Conservation (phyloP, 2,329 filamentous ascomycete species). For the Talaromyces atroroseus region DNA sequence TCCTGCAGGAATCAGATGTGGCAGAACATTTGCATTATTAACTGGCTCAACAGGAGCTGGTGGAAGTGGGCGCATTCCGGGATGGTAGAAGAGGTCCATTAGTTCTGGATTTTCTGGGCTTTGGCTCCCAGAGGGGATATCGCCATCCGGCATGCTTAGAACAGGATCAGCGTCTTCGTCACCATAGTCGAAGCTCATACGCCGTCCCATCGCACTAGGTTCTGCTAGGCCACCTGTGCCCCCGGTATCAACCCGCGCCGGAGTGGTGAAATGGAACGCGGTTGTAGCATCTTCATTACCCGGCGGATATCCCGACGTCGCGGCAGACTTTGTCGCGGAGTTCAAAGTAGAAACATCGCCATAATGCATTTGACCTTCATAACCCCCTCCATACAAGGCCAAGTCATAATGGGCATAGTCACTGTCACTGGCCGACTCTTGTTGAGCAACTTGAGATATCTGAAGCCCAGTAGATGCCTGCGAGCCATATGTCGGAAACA, state of each 20-base stretch:
- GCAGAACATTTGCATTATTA: constrained; percentile 39
- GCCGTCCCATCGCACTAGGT: constrained; percentile 58
- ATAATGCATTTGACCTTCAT: constrained; percentile 56
- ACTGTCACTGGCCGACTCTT: constrained; percentile 58
- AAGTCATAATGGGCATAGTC: constrained; percentile 70
- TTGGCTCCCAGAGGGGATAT: constrained; percentile 51
- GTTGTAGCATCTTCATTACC: constrained; percentile 47
- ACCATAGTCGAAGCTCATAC: constrained; percentile 86
- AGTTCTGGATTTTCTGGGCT: constrained; percentile 67
- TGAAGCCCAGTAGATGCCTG: constrained; percentile 36
- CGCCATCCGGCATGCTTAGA: constrained; percentile 49
- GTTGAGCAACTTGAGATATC: constrained; percentile 15
- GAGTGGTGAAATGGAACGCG: constrained; percentile 50
- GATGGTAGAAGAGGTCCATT: constrained; percentile 90
- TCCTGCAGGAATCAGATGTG: constrained; percentile 49
- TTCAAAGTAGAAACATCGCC: constrained; percentile 43
- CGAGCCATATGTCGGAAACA: constrained; percentile 36
- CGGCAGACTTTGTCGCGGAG: background rate
- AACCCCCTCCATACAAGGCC: constrained; percentile 68
- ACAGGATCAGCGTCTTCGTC: constrained; percentile 76
- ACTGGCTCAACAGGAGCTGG: constrained; percentile 57
- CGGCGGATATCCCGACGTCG: background rate
- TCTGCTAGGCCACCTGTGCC: constrained; percentile 85
- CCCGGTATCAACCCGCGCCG: constrained; percentile 75
- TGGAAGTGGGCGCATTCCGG: constrained; percentile 64